Evolutionary conservation across 139 green algal species (phyloP), one percentile per base, ranked within the genome.

Genomic region (Chlamydomonas sp.): DNA sequence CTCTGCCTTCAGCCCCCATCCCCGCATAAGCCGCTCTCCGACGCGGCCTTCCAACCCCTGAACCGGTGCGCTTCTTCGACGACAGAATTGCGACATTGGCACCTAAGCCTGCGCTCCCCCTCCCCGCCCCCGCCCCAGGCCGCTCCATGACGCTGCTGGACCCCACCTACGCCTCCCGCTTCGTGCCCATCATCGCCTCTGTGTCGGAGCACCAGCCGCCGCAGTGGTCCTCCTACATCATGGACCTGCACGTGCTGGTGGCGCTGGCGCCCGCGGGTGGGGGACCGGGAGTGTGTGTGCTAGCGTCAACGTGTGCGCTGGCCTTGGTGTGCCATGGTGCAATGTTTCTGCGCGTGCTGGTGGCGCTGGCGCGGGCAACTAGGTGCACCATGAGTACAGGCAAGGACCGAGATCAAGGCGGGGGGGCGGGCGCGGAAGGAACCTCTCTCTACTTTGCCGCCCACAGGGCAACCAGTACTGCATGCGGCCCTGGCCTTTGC

Each of bases 111-210:
- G n/a, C 73, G n/a, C 73, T 6, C 73, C 78, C 7, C 3, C 62
- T 59, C 63, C 61, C 1, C 71, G 12, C 72, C 9, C 69, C 14
- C 71, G 2, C 17, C 63, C 62, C 93, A 97, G 95, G 97, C 57
- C 95, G 97, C 79, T 95, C 83, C 63, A 91, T 99, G 88, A 96
- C 92, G 49, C 94, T 99, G 90, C 93, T 99, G 88, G 97, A 99
- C 92, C 97, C 97, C 82, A 99, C 97, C 15, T 99, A 99, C 84
- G 97, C 97, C 2, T 96, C 93, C 82, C 98, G 98, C 90, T 98
- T 98, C 92, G 98, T 99, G 80, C 97, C 97, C 89, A 99, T 99
- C 95, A 99, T 99, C 87, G 97, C 97, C 69, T 96, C 91, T 10
- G 96, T 98, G 18, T 96, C 92, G n/a, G 96, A 98, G 93, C 96